A percentile compares a stretch with the other conserved stretches of the same genome.
phyloP scores from a whole-genome alignment of 2,329 filamentous ascomycete genomes.

The Colletotrichum coccodes region DNA sequence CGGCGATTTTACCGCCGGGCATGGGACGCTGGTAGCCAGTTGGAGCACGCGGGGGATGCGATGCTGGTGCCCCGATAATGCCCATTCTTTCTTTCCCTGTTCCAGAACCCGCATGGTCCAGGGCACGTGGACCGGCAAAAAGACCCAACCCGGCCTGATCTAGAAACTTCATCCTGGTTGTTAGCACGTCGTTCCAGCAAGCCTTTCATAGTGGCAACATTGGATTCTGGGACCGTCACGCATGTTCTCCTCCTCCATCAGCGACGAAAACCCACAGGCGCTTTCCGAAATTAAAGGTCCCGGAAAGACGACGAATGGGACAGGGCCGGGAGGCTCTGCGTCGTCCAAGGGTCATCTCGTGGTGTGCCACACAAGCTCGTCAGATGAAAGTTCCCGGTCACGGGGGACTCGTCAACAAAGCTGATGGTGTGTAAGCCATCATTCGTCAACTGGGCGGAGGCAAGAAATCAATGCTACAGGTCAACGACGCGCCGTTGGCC shows the following conservation, averaged over 20 bases:
- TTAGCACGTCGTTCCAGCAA: not conserved
- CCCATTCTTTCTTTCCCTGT: slow-evolving; percentile 1
- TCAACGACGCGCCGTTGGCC: not conserved
- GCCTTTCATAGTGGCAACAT: too few relatives aligned
- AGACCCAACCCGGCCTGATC: not conserved
- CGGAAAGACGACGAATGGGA: not conserved
- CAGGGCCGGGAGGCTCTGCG: not conserved
- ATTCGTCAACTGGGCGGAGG: not conserved
- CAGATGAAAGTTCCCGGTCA: not conserved
- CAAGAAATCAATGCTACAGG: not conserved
- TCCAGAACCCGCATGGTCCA: not conserved
- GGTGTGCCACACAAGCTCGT: not conserved
- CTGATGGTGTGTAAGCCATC: not conserved
- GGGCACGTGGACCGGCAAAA: slow-evolving; percentile 6
- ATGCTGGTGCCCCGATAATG: not conserved
- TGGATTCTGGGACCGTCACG: not conserved
- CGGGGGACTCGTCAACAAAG: not conserved
- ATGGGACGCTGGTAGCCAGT: not conserved
- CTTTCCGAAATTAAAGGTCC: not conserved
- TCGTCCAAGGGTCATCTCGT: not conserved
- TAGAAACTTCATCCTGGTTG: not conserved
- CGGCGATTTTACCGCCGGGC: not conserved
- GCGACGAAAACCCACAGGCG: not conserved
- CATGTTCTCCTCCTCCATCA: too few relatives aligned
- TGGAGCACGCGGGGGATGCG: not conserved